Conservation (phyloP, 1,284 basidiomycete species). For the Coriolopsis trogii region DNA sequence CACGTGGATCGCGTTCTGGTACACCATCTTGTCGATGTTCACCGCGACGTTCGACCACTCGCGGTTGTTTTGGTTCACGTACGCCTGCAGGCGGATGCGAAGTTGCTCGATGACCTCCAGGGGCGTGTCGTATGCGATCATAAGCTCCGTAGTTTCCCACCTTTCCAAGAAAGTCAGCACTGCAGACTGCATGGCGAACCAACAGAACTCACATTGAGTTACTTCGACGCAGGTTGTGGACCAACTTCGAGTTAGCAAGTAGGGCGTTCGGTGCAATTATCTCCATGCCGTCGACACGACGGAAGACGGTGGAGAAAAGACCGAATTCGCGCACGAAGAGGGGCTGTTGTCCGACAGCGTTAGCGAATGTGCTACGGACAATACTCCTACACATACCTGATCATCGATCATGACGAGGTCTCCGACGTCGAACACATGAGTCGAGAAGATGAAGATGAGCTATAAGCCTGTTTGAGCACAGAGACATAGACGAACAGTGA, state of each 20-base stretch:
- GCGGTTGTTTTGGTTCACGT: conserved; percentile 67
- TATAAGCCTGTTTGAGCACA: conserved; percentile 27
- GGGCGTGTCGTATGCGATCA: conserved; percentile 67
- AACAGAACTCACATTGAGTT: conserved; percentile 44
- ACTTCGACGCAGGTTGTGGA: conserved; percentile 78
- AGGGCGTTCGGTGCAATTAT: conserved; percentile 82
- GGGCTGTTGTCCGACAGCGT: conserved; percentile 30
- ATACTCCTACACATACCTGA: conserved; percentile 41
- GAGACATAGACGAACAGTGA: not conserved
- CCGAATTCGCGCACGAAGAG: conserved; percentile 79
- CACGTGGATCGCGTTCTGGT: conserved; percentile 70
- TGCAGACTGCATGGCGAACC: too few relatives aligned
- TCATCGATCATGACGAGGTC: conserved; percentile 82
- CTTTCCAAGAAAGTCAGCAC: conserved; percentile 22
- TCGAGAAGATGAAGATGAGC: conserved; percentile 85
- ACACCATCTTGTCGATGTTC: conserved; percentile 79
- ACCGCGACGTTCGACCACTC: conserved; percentile 70
- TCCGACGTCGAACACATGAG: conserved; percentile 79
- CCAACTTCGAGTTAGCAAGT: conserved; percentile 73
- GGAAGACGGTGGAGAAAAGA: conserved; percentile 80
- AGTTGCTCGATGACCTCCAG: conserved; percentile 73
- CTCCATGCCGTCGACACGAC: conserved; percentile 78
- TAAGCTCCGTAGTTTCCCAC: conserved; percentile 75
- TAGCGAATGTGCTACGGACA: not conserved
- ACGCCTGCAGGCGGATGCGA: conserved; percentile 57